Evolutionary conservation across 768 basidiomycete genomes (phyloP).

Genomic region (Leucocoprinus sp.): DNA sequence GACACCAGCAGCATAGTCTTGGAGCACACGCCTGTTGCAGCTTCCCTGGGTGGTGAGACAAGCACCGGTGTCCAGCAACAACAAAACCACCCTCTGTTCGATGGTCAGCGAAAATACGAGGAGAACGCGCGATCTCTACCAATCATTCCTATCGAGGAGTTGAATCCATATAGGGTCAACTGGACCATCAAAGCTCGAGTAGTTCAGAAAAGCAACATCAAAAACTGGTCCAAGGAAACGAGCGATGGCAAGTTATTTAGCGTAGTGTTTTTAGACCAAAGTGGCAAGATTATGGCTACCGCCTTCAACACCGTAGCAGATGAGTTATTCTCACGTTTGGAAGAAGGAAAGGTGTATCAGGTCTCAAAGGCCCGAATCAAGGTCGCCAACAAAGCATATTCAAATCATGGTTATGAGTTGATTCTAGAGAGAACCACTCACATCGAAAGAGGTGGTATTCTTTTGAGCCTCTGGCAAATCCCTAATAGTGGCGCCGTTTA

Average conservation of each 20-base stretch:
- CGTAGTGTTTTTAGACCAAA: slow-evolving; percentile 90
- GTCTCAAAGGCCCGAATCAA: slow-evolving; percentile 88
- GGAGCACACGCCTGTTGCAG: background rate
- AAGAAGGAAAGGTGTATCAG: slow-evolving; percentile 91
- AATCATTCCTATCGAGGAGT: slow-evolving; percentile 82
- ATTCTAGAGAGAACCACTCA: slow-evolving; percentile 77
- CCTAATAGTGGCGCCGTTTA: background rate
- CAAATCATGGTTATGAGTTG: slow-evolving; percentile 90
- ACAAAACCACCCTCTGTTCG: background rate
- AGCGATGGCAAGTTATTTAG: slow-evolving; percentile 96
- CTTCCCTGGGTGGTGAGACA: slow-evolving; percentile 12
- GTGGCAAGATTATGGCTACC: slow-evolving; percentile 88
- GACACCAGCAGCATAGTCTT: slow-evolving; percentile 3
- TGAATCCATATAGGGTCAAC: slow-evolving; percentile 95
- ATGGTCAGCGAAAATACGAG: background rate
- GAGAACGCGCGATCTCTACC: slow-evolving; percentile 8
- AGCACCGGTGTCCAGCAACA: slow-evolving; percentile 16
- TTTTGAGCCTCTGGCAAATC: background rate
- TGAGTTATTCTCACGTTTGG: slow-evolving; percentile 68
- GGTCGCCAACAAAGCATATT: slow-evolving; percentile 93
- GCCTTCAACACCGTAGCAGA: slow-evolving; percentile 86
- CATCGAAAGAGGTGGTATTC: slow-evolving; percentile 65
- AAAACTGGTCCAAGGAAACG: slow-evolving; percentile 77
- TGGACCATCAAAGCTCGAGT: slow-evolving; percentile 98
- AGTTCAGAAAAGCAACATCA: slow-evolving; percentile 81